phyloP scores from a whole-genome alignment of 805 yeast species.

The Komagataella pastoris region DNA sequence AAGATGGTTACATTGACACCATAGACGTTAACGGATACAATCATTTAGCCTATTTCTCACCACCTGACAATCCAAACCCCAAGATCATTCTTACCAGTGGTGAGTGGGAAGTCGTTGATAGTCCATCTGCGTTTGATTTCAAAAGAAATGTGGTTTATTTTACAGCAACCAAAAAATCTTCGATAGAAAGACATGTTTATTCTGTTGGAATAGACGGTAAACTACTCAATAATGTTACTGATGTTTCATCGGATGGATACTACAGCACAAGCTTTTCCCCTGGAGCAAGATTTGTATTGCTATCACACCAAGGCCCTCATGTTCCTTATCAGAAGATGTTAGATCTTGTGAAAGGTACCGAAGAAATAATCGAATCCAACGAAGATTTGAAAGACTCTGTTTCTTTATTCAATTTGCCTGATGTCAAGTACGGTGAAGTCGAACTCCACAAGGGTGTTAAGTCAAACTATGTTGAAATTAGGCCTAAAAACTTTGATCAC shows the following conservation, averaged over 20 bases:
- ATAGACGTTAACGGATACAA: slow-evolving; percentile 44
- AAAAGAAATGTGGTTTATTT: slow-evolving; percentile 44
- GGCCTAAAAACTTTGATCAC: slow-evolving; percentile 61
- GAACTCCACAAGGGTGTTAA: slow-evolving; percentile 31
- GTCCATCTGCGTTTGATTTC: slow-evolving; percentile 50
- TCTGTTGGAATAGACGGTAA: slow-evolving; percentile 44
- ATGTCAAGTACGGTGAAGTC: slow-evolving; percentile 35
- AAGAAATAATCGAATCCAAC: slow-evolving; percentile 33
- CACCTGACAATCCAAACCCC: slow-evolving; percentile 45
- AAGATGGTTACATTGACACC: slow-evolving; percentile 75
- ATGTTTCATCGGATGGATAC: slow-evolving; percentile 45
- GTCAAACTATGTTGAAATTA: slow-evolving; percentile 55
- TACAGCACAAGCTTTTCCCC: slow-evolving; percentile 64
- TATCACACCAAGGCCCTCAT: slow-evolving; percentile 67
- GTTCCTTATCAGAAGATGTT: slow-evolving; percentile 70
- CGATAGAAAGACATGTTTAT: slow-evolving; percentile 77
- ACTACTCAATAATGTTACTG: slow-evolving; percentile 29
- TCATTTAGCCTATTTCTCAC: slow-evolving; percentile 79
- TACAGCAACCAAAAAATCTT: slow-evolving; percentile 60
- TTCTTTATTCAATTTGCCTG: slow-evolving; percentile 41
- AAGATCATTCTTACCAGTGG: slow-evolving; percentile 52
- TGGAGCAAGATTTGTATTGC: slow-evolving; percentile 59
- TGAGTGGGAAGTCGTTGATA: slow-evolving; percentile 81
- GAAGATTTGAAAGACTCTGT: slow-evolving; percentile 24
- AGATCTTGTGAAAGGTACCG: slow-evolving; percentile 28